These are phyloP conservation scores for Rutidosis leptorrhynchoides DNA, from an alignment of 129 eudicot genomes.

Conservation along the genomic window DNA sequence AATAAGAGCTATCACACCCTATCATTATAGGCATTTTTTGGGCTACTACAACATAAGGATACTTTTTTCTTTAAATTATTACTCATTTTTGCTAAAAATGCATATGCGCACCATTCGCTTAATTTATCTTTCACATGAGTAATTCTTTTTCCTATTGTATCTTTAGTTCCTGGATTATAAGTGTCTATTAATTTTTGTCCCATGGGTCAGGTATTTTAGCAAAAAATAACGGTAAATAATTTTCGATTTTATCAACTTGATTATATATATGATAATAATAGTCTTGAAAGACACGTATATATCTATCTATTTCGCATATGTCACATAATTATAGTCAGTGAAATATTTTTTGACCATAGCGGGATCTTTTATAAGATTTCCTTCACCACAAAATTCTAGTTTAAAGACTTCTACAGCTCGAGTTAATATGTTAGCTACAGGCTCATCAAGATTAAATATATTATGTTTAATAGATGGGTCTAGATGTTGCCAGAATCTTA, in stretches of 20 bases:
- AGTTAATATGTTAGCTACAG: neutral
- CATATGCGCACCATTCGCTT: conserved; percentile 1
- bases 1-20: conserved; percentile 3
- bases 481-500: neutral
- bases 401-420: neutral
- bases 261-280: conserved; percentile 11
- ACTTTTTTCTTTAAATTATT: neutral
- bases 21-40: conserved; percentile 3
- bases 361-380: neutral
- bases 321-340: neutral
- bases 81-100: neutral
- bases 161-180: neutral
- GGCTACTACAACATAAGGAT: neutral
- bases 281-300: conserved; percentile 12
- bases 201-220: neutral
- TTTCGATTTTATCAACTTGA: neutral
- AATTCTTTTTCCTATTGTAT: neutral
- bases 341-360: neutral
- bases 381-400: neutral
- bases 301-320: conserved; percentile 4
- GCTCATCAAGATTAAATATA: too few relatives aligned
- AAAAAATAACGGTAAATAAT: neutral
- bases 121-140: neutral
- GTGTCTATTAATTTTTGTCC: neutral
- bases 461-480: neutral